Percentiles rank a stretch among this genome's conserved stretches.
Evolutionary conservation across 2,329 filamentous ascomycete genomes (phyloP).

Genomic region (Trematosphaeria pertusa): DNA sequence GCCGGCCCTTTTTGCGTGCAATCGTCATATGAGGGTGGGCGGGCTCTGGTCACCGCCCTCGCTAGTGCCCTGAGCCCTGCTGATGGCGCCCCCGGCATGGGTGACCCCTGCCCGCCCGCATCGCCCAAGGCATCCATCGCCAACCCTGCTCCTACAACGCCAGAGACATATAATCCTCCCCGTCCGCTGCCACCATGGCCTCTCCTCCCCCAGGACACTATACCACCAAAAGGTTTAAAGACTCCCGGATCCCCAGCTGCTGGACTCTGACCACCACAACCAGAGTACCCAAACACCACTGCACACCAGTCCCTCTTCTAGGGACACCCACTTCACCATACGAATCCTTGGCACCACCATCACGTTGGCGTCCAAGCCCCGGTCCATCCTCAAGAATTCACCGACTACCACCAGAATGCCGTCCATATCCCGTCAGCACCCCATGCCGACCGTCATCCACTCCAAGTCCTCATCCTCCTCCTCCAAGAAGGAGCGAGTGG

Average conservation of each 20-base stretch:
- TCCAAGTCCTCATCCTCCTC: constrained; percentile 29
- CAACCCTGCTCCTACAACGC: constrained; percentile 26
- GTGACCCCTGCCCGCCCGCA: constrained; percentile 31
- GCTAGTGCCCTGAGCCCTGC: constrained; percentile 27
- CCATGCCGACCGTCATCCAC: constrained; percentile 45
- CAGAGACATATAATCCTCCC: constrained; percentile 39
- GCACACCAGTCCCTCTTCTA: too few relatives aligned
- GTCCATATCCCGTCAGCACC: constrained; percentile 33
- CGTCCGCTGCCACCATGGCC: constrained; percentile 31
- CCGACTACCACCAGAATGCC: constrained; percentile 39
- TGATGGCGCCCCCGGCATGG: too few relatives aligned
- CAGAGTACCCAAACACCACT: too few relatives aligned
- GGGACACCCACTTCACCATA: too few relatives aligned
- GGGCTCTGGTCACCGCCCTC: constrained; percentile 39
- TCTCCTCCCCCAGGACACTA: constrained; percentile 19
- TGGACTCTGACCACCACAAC: constrained; percentile 14
- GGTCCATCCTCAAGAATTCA: constrained; percentile 42
- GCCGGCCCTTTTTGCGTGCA: constrained; percentile 16
- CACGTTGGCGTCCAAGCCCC: constrained; percentile 39
- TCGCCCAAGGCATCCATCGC: constrained; percentile 26
- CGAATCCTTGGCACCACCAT: constrained; percentile 31
- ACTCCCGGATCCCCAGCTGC: constrained; percentile 9
- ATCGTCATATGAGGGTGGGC: constrained; percentile 37
- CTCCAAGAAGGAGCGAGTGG: constrained; percentile 41
- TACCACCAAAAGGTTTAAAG: constrained; percentile 16